These are phyloP conservation scores for Medakamo hakoo DNA, from an alignment of 139 green algal genomes.

Conservation along the genomic window DNA sequence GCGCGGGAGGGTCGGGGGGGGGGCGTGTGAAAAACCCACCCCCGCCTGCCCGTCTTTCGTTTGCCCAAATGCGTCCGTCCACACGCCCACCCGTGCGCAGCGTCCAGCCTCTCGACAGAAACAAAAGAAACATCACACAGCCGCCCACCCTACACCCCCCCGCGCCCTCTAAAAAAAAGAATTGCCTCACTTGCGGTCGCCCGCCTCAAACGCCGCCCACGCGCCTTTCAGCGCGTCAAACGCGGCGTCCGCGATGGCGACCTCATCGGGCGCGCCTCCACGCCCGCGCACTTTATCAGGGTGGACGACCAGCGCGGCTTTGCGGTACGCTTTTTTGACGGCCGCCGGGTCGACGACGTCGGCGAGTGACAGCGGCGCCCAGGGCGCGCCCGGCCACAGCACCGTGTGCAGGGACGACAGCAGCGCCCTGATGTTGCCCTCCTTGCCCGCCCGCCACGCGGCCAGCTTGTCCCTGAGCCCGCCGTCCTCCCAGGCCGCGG, in stretches of 20 bases:
- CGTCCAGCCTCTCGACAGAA: too few species aligned
- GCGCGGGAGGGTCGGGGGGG: neutral
- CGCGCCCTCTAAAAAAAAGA: neutral
- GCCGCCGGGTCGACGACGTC: conserved; percentile 66
- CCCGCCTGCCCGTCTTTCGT: neutral
- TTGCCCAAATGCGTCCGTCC: neutral
- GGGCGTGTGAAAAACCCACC: neutral
- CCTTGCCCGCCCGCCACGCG: conserved; percentile 36
- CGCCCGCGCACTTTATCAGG: conserved; percentile 87
- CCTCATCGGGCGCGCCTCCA: conserved; percentile 59
- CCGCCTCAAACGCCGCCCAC: conserved; percentile 41
- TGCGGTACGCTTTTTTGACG: conserved; percentile 74
- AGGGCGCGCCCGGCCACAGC: conserved; percentile 70
- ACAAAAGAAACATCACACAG: too few species aligned
- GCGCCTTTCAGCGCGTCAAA: conserved; percentile 81
- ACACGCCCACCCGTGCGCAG: too few species aligned
- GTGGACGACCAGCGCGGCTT: conserved; percentile 84
- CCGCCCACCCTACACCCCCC: too few species aligned
- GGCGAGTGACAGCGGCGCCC: conserved; percentile 49
- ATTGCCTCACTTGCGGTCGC: neutral
- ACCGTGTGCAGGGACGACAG: conserved; percentile 67
- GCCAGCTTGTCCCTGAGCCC: conserved; percentile 37
- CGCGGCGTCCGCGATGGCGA: conserved; percentile 74
- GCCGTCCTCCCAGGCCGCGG: conserved; percentile 1
- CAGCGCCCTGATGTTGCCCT: conserved; percentile 78